Percentiles rank a stretch among this genome's conserved stretches.
Evolutionary conservation across 106 monocot genomes (phyloP).

Genomic region (Iris macrosiphon): DNA sequence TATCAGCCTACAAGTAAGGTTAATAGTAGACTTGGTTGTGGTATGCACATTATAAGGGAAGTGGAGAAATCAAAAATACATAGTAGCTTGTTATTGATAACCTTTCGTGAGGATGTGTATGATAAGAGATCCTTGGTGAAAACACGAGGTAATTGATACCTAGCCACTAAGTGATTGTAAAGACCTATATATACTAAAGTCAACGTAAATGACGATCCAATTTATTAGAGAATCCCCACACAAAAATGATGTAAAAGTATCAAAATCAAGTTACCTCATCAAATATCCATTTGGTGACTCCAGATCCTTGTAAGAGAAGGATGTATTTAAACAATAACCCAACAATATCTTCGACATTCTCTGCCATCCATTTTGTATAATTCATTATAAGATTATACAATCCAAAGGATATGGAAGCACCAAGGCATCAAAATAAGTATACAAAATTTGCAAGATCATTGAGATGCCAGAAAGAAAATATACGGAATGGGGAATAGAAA

Average conservation of each 20-base stretch:
- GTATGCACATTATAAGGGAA: too few relatives aligned
- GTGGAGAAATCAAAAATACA: too few relatives aligned
- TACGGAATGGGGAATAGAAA: neutral
- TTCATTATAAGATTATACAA: neutral
- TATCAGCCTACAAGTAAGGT: too few relatives aligned
- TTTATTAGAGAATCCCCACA: neutral
- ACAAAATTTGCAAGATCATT: neutral
- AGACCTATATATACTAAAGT: too few relatives aligned
- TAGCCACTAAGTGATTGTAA: too few relatives aligned
- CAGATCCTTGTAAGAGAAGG: constrained; percentile 51
- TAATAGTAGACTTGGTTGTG: too few relatives aligned
- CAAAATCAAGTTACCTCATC: constrained; percentile 88
- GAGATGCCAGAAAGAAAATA: neutral
- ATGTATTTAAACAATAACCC: constrained; percentile 89
- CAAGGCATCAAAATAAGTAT: neutral
- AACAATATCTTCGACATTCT: constrained; percentile 83
- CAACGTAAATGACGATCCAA: neutral
- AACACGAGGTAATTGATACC: too few relatives aligned
- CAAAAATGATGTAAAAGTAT: neutral
- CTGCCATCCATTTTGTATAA: constrained; percentile 28
- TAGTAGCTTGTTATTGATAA: too few relatives aligned
- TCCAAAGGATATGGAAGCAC: too few relatives aligned
- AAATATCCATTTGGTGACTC: constrained; percentile 78
- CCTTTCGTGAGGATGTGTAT: too few relatives aligned
- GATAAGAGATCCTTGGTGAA: too few relatives aligned